phyloP scores from a whole-genome alignment of 1,284 basidiomycete species.

The Leccinum griseonigrum region DNA sequence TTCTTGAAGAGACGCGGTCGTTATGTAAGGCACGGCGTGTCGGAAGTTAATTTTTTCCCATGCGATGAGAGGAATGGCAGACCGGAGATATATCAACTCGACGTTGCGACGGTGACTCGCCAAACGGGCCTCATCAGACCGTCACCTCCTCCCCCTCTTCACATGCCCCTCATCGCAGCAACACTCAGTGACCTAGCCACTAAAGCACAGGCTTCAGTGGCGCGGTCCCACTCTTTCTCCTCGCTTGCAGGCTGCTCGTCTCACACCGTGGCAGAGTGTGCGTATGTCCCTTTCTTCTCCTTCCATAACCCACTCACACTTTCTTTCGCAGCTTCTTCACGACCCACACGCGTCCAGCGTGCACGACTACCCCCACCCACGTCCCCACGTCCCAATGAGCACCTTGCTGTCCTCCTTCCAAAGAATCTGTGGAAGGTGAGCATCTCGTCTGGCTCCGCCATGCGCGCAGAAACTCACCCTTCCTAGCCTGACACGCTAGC shows the following conservation, averaged over 20 bases:
- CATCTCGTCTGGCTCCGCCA: background rate
- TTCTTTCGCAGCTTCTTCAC: slow-evolving; percentile 20
- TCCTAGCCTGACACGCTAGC: slow-evolving; percentile 59
- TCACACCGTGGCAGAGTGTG: slow-evolving; percentile 18
- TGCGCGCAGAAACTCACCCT: slow-evolving; percentile 5
- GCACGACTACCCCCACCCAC: slow-evolving; percentile 16
- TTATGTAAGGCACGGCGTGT: slow-evolving; percentile 19
- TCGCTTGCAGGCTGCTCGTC: slow-evolving; percentile 11
- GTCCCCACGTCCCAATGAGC: slow-evolving; percentile 52
- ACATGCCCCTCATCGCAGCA: slow-evolving; percentile 29
- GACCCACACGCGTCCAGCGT: slow-evolving; percentile 17
- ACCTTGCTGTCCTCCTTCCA: slow-evolving; percentile 72
- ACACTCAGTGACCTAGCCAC: slow-evolving; percentile 28
- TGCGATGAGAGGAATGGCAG: slow-evolving; percentile 7
- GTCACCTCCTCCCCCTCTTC: slow-evolving; percentile 6
- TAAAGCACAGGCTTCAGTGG: slow-evolving; percentile 25
- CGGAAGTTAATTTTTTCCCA: slow-evolving; percentile 24
- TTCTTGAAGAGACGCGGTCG: background rate
- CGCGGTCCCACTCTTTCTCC: slow-evolving; percentile 5
- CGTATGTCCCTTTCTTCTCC: background rate
- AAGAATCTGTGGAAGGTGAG: slow-evolving; percentile 70
- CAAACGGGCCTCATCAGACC: slow-evolving; percentile 1
- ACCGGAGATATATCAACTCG: slow-evolving; percentile 31
- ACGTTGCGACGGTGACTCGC: slow-evolving; percentile 20
- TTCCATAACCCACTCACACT: background rate